These are phyloP conservation scores for Geotrichum histeridarum DNA, from an alignment of 1,139 yeast genomes.

Conservation along the genomic window DNA sequence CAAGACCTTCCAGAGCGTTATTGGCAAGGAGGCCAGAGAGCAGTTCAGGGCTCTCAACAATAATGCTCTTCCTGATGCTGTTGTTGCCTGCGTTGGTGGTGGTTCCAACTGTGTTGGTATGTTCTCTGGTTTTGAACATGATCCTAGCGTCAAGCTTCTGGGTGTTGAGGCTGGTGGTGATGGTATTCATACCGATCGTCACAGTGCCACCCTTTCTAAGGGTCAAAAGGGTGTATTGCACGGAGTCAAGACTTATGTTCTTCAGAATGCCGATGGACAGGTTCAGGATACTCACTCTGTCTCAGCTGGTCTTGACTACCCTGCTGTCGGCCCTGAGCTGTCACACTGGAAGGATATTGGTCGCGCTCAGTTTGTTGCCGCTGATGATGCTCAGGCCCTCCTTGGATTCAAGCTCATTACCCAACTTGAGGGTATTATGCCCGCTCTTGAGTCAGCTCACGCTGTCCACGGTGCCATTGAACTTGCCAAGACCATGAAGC, in stretches of 20 bases:
- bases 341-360: slow-evolving; percentile 94
- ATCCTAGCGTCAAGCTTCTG: slow-evolving; percentile 64
- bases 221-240: slow-evolving; percentile 98
- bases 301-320: slow-evolving; percentile 97
- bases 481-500: slow-evolving; percentile 76
- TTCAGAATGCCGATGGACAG: slow-evolving; percentile 91
- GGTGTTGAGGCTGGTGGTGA: slow-evolving; percentile 99
- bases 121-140: slow-evolving; percentile 89
- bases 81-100: slow-evolving; percentile 99
- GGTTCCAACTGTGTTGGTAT: slow-evolving; percentile 96
- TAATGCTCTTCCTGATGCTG: slow-evolving; percentile 84
- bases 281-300: slow-evolving; percentile 96
- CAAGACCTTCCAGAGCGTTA: slow-evolving; percentile 95
- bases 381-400: slow-evolving; percentile 89
- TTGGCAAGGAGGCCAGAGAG: slow-evolving; percentile 90
- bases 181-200: slow-evolving; percentile 79
- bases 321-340: slow-evolving; percentile 98
- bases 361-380: slow-evolving; percentile 85
- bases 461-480: slow-evolving; percentile 89
- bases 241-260: slow-evolving; percentile 90
- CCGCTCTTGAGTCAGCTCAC: slow-evolving; percentile 96
- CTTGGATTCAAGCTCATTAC: slow-evolving; percentile 83
- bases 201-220: slow-evolving; percentile 87
- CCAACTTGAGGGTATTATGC: slow-evolving; percentile 95
- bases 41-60: slow-evolving; percentile 74